Percentiles rank a stretch among this genome's conserved stretches.
Evolutionary conservation across 805 yeast species (phyloP).

Genomic region (Metschnikowia cerradonensis): DNA sequence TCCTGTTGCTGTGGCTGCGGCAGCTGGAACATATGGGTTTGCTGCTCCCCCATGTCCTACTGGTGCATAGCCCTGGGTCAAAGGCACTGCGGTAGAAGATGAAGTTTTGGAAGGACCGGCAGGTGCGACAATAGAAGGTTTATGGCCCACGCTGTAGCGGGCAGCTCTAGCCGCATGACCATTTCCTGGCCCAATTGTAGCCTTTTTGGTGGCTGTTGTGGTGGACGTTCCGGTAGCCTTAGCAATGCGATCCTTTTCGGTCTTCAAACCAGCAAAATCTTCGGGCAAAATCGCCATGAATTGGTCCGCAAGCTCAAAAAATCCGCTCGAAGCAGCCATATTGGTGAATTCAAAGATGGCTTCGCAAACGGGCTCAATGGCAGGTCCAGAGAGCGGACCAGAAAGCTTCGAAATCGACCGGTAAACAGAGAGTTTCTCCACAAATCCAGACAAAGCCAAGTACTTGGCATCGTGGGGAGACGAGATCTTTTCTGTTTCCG

Average conservation of each 20-base stretch:
- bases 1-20: background rate
- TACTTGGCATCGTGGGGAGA: constrained; percentile 82
- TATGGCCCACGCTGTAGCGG: background rate
- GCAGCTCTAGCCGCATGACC: background rate
- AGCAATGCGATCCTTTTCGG: constrained; percentile 74
- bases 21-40: constrained; percentile 11
- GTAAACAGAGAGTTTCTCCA: constrained; percentile 79
- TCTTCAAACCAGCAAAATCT: constrained; percentile 61
- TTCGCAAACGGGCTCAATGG: constrained; percentile 48
- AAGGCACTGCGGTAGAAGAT: background rate
- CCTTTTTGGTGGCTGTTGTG: background rate
- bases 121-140: background rate
- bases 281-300: constrained; percentile 70
- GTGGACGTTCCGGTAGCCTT: constrained; percentile 51
- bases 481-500: constrained; percentile 37
- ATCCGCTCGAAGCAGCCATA: constrained; percentile 75
- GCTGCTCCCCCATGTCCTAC: background rate
- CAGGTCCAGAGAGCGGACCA: constrained; percentile 37
- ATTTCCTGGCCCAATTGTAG: background rate
- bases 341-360: constrained; percentile 80
- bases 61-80: background rate
- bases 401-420: constrained; percentile 44
- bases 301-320: constrained; percentile 73
- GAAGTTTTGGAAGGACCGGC: background rate
- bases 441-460: constrained; percentile 73